These are phyloP conservation scores for Xylariaceae sp. DNA, from an alignment of 2,329 filamentous ascomycete species.

Conservation along the genomic window DNA sequence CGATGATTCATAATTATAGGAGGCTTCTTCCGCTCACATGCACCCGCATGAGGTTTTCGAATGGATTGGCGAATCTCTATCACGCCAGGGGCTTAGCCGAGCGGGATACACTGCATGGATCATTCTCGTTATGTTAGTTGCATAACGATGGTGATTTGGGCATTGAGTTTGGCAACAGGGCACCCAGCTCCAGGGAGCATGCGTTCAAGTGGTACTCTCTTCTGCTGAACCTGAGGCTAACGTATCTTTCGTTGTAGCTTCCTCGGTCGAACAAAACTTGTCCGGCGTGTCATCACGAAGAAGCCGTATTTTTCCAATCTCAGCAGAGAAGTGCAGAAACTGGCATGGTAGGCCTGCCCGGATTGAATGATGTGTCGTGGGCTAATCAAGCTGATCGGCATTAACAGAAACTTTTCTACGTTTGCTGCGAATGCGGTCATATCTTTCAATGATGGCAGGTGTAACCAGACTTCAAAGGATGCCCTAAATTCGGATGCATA, in stretches of 20 bases:
- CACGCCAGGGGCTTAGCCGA: too few relatives aligned
- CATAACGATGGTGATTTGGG: constrained; percentile 1
- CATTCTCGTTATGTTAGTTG: too few relatives aligned
- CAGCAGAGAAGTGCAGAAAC: constrained; percentile 96
- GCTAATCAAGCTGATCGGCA: constrained; percentile 18
- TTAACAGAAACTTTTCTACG: constrained; percentile 79
- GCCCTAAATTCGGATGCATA: too few relatives aligned
- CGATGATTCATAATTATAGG: too few relatives aligned
- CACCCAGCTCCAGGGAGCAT: constrained; percentile 20
- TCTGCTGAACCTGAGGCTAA: constrained; percentile 31
- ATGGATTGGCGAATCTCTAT: too few relatives aligned
- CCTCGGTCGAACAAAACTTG: constrained; percentile 84
- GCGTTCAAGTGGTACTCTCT: constrained; percentile 18
- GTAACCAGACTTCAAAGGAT: too few relatives aligned
- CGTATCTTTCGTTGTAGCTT: constrained; percentile 59
- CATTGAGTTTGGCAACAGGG: constrained; percentile 9
- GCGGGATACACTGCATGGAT: too few relatives aligned
- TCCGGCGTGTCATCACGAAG: constrained; percentile 76
- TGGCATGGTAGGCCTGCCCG: constrained; percentile 74
- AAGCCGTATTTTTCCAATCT: constrained; percentile 98
- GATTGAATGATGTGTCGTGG: neutral
- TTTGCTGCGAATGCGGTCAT: constrained; percentile 89
- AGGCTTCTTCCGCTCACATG: too few relatives aligned
- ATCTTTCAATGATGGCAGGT: constrained; percentile 59
- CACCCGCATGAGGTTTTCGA: too few relatives aligned